Conservation (phyloP, 2,329 filamentous ascomycete species). For the Penicillium psychrosexuale region DNA sequence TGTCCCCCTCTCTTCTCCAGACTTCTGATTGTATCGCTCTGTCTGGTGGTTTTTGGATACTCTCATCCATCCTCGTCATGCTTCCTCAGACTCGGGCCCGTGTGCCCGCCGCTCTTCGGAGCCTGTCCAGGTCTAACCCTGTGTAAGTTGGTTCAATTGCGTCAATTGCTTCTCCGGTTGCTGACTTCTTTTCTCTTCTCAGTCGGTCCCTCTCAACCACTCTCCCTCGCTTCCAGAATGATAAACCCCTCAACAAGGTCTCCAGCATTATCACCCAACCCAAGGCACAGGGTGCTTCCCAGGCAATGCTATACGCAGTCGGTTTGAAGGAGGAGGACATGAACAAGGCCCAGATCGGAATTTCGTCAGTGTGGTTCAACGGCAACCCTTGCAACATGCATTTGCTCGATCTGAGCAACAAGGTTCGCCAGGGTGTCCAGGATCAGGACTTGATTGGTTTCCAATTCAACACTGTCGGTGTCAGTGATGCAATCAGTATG, state of each 20-base stretch:
- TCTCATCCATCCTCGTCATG: constrained; percentile 14
- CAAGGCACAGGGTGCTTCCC: constrained; percentile 95
- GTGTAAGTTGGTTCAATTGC: constrained; percentile 15
- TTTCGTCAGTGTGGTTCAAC: constrained; percentile 96
- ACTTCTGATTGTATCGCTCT: constrained; percentile 8
- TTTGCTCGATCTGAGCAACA: constrained; percentile 79
- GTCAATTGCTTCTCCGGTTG: background rate
- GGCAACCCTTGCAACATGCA: constrained; percentile 99
- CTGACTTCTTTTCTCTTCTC: constrained; percentile 6
- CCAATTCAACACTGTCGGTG: constrained; percentile 98
- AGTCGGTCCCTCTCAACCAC: constrained; percentile 45
- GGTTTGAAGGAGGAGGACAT: constrained; percentile 82
- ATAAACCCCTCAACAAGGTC: constrained; percentile 69
- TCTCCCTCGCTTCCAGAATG: constrained; percentile 46
- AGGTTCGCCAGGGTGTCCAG: constrained; percentile 69
- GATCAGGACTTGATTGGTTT: constrained; percentile 82
- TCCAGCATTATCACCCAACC: constrained; percentile 87
- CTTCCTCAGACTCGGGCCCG: constrained; percentile 26
- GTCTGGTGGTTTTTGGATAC: constrained; percentile 12
- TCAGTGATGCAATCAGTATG: constrained; percentile 98
- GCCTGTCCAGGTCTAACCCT: constrained; percentile 20
- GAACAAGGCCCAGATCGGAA: constrained; percentile 95
- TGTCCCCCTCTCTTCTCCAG: constrained; percentile 15
- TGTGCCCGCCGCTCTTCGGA: constrained; percentile 27
- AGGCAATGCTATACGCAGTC: constrained; percentile 98